A percentile compares a stretch with the other conserved stretches of the same genome.
Evolutionary conservation across 1,284 basidiomycete genomes (phyloP).

Genomic region (Cerioporus squamosus): DNA sequence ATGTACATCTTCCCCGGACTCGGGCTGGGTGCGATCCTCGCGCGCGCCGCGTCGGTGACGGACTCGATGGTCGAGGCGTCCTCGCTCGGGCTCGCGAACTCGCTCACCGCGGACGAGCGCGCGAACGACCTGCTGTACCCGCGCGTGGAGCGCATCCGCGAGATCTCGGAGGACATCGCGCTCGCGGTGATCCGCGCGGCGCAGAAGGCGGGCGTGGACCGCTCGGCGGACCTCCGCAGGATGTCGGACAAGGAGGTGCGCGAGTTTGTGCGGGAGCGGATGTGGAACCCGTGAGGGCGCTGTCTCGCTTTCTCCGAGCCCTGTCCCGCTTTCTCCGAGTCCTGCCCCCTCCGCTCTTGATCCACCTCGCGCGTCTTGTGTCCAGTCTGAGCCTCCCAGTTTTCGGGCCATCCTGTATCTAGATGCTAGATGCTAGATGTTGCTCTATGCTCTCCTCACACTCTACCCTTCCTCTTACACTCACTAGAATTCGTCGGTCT

Average conservation of each 20-base stretch:
- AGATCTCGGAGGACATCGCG: conserved; percentile 81
- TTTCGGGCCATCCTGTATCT: no score
- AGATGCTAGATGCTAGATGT: no score
- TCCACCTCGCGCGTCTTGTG: no score
- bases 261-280: conserved; percentile 59
- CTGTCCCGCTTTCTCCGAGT: conserved; percentile 45
- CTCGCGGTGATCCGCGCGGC: conserved; percentile 76
- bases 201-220: conserved; percentile 73
- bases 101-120: conserved; percentile 77
- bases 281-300: conserved; percentile 69
- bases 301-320: conserved; percentile 44
- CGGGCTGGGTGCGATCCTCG: conserved; percentile 80
- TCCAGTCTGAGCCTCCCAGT: no score
- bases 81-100: conserved; percentile 77
- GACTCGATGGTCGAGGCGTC: conserved; percentile 84
- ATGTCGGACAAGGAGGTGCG: conserved; percentile 62
- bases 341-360: no score
- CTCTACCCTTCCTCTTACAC: no score
- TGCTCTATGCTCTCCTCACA: background rate
- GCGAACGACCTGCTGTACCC: conserved; percentile 74
- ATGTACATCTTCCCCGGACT: conserved; percentile 84
- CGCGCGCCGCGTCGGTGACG: conserved; percentile 68
- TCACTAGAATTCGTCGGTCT: background rate
- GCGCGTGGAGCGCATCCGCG: conserved; percentile 78
- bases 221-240: conserved; percentile 53